Base-by-base conservation (phyloP, 2,329 filamentous ascomycete genomes). In the Westerdykella aurantiaca region DNA sequence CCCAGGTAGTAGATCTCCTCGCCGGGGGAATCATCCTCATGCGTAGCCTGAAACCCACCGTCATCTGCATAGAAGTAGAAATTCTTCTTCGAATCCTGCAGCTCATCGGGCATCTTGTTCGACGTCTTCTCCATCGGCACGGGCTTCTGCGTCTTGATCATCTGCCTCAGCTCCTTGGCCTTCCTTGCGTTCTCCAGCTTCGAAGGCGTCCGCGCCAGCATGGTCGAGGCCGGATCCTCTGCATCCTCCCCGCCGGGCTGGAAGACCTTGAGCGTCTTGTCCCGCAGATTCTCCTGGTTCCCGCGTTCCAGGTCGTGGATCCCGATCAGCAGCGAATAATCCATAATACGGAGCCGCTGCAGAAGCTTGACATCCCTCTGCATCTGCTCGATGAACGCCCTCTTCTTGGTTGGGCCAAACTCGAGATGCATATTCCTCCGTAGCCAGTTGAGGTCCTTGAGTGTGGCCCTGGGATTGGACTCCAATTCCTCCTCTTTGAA, bases 1-100 rank as follows among this genome's bases (percentile, higher is more conserved):
- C 93, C 94, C 6, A 98, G 80, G 64, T 98, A 98, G 69, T 98
- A 98, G 34, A 98, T 89, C 69, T 95, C 88, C 43, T 96, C 88
- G 2, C 85, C 90, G 1, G 86, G 81, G 13, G 74, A 72, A 50
- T 95, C 85, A 67, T 95, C 83, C 67, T 96, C 89, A 61, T 96
- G 89, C 1, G 93, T 97, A 11, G 93, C 91, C 55, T 84, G 79
- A 69, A 96, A 89, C 3, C 93, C 93, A 39, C 93, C 93, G 61
- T 97, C 91, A 55, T 97, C 91, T 46, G 84, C 82, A 64, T 95
- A 96, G 67, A 97, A 98, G 52, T 91, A 82, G 53, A 89, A 85
- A 41, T 85, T 83, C 54, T 78, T 82, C 49, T 85, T 79, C 48
- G 55, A 56, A 39, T 88, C 70, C 31, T 63, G 80, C 48, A 95